A percentile compares a stretch with the other conserved stretches of the same genome.
These are phyloP conservation scores for Lepidium didymum DNA, from an alignment of 345 rosid genomes.

Conservation along the genomic window DNA sequence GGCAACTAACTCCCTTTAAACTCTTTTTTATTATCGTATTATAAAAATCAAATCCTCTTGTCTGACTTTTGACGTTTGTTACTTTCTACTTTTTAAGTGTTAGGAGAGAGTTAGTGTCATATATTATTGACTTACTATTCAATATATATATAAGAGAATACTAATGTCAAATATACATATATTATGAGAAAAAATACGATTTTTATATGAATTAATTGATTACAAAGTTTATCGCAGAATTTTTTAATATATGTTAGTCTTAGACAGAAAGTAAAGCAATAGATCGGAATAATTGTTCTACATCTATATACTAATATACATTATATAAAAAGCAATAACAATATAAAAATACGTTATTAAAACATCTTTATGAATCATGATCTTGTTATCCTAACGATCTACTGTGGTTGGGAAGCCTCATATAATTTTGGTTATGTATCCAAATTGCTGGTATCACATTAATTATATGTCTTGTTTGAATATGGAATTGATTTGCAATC, in stretches of 20 bases:
- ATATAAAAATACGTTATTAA: not conserved
- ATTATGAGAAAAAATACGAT: not conserved
- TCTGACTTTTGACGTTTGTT: not conserved
- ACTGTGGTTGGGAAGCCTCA: not conserved
- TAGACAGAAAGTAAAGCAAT: slow-evolving; percentile 7
- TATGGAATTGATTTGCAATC: too few relatives aligned
- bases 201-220: not conserved
- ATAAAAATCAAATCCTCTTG: not conserved
- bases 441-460: not conserved
- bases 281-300: slow-evolving; percentile 9
- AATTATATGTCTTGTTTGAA: too few relatives aligned
- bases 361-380: not conserved
- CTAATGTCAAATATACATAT: too few relatives aligned
- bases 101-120: slow-evolving; percentile 18
- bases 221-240: not conserved
- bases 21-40: not conserved
- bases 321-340: not conserved
- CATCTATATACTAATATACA: not conserved
- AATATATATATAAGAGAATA: not conserved
- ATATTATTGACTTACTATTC: not conserved
- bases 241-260: not conserved
- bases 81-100: slow-evolving; percentile 1
- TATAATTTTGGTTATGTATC: not conserved
- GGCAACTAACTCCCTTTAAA: slow-evolving; percentile 17
- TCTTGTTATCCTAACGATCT: not conserved